These are phyloP conservation scores for Gymnopilus dilepis DNA, from an alignment of 768 basidiomycete genomes.

Conservation along the genomic window DNA sequence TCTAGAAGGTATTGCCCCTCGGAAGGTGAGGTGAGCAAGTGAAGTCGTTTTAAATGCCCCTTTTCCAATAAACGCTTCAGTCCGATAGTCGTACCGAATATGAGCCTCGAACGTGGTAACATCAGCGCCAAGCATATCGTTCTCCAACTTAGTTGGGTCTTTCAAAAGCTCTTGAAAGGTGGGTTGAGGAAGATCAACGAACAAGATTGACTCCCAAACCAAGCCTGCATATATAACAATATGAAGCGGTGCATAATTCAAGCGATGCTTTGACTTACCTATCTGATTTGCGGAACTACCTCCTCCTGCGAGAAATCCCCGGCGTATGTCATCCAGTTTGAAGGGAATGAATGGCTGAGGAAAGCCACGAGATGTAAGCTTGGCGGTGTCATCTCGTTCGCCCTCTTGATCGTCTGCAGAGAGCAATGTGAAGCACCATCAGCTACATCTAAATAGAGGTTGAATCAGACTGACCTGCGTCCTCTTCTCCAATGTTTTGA, in stretches of 20 bases:
- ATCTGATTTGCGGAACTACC: not conserved
- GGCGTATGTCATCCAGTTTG: not conserved
- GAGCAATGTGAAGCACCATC: not conserved
- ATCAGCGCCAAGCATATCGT: not conserved
- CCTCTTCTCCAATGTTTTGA: too few species aligned
- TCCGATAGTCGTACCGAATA: not conserved
- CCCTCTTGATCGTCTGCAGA: not conserved
- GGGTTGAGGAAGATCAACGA: slow-evolving; percentile 1
- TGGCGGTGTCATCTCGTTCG: not conserved
- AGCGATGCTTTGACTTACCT: not conserved
- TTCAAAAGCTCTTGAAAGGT: not conserved
- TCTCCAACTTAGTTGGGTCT: not conserved
- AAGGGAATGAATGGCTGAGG: not conserved
- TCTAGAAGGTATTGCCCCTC: not conserved
- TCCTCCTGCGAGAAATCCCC: not conserved
- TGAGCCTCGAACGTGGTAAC: not conserved
- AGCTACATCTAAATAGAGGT: too few species aligned
- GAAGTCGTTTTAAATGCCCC: slow-evolving; percentile 7
- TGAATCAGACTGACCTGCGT: too few species aligned
- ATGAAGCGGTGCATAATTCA: not conserved
- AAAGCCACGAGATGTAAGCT: too few species aligned
- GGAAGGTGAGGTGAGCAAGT: not conserved
- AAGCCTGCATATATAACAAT: not conserved
- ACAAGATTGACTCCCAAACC: not conserved
- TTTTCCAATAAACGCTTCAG: not conserved